Base-by-base conservation (phyloP, 768 basidiomycete species). In the Hortiboletus campestris region DNA sequence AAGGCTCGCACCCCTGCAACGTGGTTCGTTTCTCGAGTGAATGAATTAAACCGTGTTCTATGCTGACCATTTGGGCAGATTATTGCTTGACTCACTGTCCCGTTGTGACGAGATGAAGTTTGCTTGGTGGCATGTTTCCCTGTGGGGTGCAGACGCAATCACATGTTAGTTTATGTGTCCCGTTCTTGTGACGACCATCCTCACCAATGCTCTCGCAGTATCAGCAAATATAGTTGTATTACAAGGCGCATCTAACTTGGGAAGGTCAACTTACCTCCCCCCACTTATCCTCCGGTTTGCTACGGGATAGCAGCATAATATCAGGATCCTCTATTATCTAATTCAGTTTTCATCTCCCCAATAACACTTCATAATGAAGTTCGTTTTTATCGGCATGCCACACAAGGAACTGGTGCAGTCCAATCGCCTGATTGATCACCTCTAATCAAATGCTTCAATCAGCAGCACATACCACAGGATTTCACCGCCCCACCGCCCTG, bases 401-500 rank as follows among this genome's bases (percentile, higher is more conserved):
- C 14, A 10, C 38, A 34, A 36, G n/a, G 9, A 2, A 35, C 28
- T 45, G 38, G 39, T 13, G 25, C 28, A 20, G 17, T 35, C 39
- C 20, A 46, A 19, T 17, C 31, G 39, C 31, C n/a, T 13, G 16
- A 48, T 45, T 16, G 32, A 39, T 19, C 14, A 4, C 8, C 16
- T 34, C 7, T 38, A 28, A 51, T 51, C 22, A 36, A 40, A 47
- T 20, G 0, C 10, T 19, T 47, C 13, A 28, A 46, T 50, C 32
- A 35, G 28, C 39, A 36, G 20, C 20, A 46, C 44, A 38, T 29
- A 28, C 12, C 58, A 67, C 65, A 57, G 64, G 55, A 51, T 50
- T 5, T 6, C 48, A 38, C 44, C 36, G 17, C 46, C 12, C 6
- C 4, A 61, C 59, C 64, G 17, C 46, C 12, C 6, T 2, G 58